Percentiles rank a stretch among this genome's conserved stretches.
phyloP scores from a whole-genome alignment of 2,329 filamentous ascomycete species.

The Alternaria brassicae region DNA sequence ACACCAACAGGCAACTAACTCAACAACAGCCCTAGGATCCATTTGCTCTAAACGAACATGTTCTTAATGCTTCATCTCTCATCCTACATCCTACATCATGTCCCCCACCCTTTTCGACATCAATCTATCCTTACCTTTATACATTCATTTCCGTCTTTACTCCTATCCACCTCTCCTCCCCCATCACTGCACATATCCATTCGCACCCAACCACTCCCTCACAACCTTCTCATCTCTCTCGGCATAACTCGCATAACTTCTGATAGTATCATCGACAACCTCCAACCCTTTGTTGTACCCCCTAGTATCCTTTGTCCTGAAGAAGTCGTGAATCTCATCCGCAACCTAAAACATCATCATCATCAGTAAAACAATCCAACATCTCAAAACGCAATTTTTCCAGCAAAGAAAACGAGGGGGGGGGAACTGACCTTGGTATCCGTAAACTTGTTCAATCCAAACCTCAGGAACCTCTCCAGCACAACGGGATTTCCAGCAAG shows the following conservation, averaged over 20 bases:
- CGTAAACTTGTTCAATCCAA: conserved; percentile 79
- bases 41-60: too few relatives aligned
- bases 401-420: too few relatives aligned
- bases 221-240: conserved; percentile 75
- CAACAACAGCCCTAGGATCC: too few relatives aligned
- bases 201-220: conserved; percentile 76
- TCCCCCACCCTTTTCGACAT: too few relatives aligned
- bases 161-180: too few relatives aligned
- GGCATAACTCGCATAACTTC: conserved; percentile 82
- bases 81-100: too few relatives aligned
- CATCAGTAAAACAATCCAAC: too few relatives aligned
- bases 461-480: conserved; percentile 84
- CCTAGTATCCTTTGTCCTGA: conserved; percentile 82
- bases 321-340: conserved; percentile 83
- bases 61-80: too few relatives aligned
- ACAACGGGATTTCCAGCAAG: conserved; percentile 84
- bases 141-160: too few relatives aligned
- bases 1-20: too few relatives aligned
- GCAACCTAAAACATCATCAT: conserved; percentile 57
- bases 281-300: conserved; percentile 86
- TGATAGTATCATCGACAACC: conserved; percentile 85
- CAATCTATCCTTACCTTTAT: too few relatives aligned
- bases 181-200: conserved; percentile 62
- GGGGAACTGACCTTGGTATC: conserved; percentile 57
- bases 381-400: too few relatives aligned